These are phyloP conservation scores for Vicia faba DNA, from an alignment of 306 rosid species.

Conservation along the genomic window DNA sequence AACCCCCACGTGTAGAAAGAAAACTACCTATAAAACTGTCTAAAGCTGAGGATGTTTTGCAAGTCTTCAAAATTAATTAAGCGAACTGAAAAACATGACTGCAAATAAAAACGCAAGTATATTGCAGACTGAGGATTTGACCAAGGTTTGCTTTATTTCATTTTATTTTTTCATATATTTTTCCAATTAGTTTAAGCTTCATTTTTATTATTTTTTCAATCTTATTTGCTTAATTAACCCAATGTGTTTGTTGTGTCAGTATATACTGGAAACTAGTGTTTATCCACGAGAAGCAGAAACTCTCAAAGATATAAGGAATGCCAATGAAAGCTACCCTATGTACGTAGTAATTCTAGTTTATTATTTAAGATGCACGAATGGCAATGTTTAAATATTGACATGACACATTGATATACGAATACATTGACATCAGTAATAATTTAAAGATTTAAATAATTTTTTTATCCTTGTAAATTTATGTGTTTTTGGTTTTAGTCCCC, in stretches of 20 bases:
- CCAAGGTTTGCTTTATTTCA: not conserved
- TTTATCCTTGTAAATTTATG: too few species aligned
- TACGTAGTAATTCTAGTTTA: not conserved
- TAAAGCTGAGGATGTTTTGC: not conserved
- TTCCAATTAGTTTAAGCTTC: not conserved
- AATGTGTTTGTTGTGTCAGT: slow-evolving; percentile 23
- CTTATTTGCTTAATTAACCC: not conserved
- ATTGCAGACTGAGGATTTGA: slow-evolving; percentile 1
- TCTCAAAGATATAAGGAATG: slow-evolving; percentile 42
- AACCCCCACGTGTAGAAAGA: not conserved
- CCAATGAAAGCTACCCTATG: slow-evolving; percentile 27
- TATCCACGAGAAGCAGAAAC: slow-evolving; percentile 41
- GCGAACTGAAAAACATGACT: not conserved
- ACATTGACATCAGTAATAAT: too few species aligned
- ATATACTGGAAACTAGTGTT: slow-evolving; percentile 41
- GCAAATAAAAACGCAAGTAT: not conserved
- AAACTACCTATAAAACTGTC: not conserved
- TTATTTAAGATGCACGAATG: too few species aligned
- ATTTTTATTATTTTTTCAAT: not conserved
- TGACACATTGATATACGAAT: too few species aligned
- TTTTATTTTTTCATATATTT: not conserved
- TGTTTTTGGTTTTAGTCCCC: too few species aligned
- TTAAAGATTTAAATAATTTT: too few species aligned
- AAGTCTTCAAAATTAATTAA: not conserved
- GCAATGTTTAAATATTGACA: too few species aligned